Percentiles rank a stretch among this genome's conserved stretches.
These are phyloP conservation scores for Pseudocercospora cruenta DNA, from an alignment of 2,329 filamentous ascomycete species.

Conservation along the genomic window DNA sequence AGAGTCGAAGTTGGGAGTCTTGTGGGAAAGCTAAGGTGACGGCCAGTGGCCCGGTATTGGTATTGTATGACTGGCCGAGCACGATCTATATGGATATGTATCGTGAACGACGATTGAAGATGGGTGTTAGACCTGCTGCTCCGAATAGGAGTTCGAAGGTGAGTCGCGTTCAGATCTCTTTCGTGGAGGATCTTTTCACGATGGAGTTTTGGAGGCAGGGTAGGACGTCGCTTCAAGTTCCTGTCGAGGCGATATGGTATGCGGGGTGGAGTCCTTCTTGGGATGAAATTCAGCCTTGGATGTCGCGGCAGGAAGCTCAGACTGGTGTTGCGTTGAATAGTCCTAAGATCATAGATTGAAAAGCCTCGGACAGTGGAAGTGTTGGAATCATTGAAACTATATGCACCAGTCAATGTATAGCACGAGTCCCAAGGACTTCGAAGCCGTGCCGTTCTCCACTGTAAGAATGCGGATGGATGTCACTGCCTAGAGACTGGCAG, in stretches of 20 bases:
- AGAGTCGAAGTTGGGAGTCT: neutral
- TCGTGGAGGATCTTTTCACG: conserved; percentile 5
- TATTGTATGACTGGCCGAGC: neutral
- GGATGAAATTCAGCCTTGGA: neutral
- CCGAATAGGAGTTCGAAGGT: neutral
- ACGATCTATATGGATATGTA: neutral
- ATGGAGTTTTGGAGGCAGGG: neutral
- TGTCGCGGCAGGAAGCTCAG: neutral
- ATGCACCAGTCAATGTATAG: too few species aligned
- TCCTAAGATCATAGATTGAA: neutral
- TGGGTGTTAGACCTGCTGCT: neutral
- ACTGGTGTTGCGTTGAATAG: neutral
- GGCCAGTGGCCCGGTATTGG: neutral
- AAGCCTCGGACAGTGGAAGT: neutral
- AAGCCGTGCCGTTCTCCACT: too few species aligned
- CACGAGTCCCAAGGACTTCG: too few species aligned
- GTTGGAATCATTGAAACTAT: too few species aligned
- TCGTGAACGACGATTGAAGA: neutral
- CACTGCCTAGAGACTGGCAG: too few species aligned
- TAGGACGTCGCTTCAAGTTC: neutral
- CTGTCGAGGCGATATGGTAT: neutral
- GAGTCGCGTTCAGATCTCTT: neutral
- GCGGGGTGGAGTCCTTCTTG: neutral
- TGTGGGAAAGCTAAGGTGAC: neutral
- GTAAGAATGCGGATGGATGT: too few species aligned